Conservation (phyloP, 2,329 filamentous ascomycete genomes). For the Colletotrichum plurivorum region DNA sequence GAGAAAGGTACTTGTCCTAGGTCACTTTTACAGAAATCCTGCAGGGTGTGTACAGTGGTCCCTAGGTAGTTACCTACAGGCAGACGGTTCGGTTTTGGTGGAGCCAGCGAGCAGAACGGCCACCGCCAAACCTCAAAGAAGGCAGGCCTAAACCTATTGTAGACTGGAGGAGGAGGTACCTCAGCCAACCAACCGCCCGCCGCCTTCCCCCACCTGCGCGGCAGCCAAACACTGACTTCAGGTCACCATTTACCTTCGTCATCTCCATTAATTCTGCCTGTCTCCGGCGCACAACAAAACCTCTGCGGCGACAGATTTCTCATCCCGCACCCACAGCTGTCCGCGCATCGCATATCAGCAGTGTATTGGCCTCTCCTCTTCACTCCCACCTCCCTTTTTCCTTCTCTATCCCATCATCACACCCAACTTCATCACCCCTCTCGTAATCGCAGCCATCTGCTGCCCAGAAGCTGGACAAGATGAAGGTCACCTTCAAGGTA, state of each 20-base stretch:
- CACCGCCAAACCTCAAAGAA: slow-evolving; percentile 15
- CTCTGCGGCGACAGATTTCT: slow-evolving; percentile 30
- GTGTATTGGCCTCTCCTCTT: slow-evolving; percentile 1
- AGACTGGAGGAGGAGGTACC: slow-evolving; percentile 16
- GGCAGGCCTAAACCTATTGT: background rate
- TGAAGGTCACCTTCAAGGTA: slow-evolving; percentile 80
- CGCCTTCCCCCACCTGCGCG: slow-evolving; percentile 31
- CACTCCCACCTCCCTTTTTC: background rate
- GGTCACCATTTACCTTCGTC: slow-evolving; percentile 41
- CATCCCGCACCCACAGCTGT: slow-evolving; percentile 30
- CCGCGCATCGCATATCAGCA: slow-evolving; percentile 27
- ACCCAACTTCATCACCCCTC: background rate
- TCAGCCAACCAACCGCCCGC: slow-evolving; percentile 36
- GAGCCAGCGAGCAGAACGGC: slow-evolving; percentile 6
- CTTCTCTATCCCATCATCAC: background rate
- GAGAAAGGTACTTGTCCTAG: no score
- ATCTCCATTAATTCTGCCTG: slow-evolving; percentile 40
- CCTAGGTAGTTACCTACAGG: background rate
- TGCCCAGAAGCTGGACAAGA: slow-evolving; percentile 61
- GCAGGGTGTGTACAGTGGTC: slow-evolving; percentile 6
- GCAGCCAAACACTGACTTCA: slow-evolving; percentile 41
- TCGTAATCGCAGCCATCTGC: slow-evolving; percentile 45
- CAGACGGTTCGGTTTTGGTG: slow-evolving; percentile 18
- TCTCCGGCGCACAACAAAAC: slow-evolving; percentile 37
- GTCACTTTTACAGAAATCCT: background rate